Conservation (phyloP, 148 eudicot genomes). For the Silene uniflora region DNA sequence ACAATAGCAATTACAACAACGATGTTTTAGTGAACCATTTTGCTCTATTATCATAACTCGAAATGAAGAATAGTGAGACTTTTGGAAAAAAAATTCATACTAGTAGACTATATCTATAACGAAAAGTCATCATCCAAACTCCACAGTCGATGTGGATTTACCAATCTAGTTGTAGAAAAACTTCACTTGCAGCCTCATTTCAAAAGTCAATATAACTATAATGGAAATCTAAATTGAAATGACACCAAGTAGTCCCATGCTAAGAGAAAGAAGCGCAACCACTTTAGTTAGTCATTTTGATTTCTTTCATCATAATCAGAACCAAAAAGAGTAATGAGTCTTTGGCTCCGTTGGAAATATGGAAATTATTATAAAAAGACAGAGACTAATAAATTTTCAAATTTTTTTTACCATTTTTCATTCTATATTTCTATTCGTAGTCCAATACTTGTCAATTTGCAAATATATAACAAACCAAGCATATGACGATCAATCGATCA, state of each 20-base stretch:
- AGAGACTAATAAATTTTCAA: background rate
- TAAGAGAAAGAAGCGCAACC: no score
- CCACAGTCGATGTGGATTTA: background rate
- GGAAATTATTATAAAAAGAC: background rate
- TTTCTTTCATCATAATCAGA: no score
- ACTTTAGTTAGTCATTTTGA: no score
- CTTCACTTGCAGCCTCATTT: slow-evolving; percentile 3
- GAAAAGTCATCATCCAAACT: background rate
- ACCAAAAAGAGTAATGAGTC: no score
- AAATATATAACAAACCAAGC: background rate
- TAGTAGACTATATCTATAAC: background rate
- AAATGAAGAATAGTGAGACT: background rate
- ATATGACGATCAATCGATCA: background rate
- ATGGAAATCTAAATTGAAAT: slow-evolving; percentile 4
- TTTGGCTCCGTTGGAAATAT: no score
- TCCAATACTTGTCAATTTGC: background rate
- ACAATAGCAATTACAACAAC: background rate
- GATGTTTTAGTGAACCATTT: background rate
- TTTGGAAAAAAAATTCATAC: background rate
- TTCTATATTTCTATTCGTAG: background rate
- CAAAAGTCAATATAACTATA: background rate
- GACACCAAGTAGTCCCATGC: background rate
- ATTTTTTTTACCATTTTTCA: background rate
- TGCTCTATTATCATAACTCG: background rate
- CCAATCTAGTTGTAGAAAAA: background rate